These are phyloP conservation scores for Suillus paluster DNA, from an alignment of 768 basidiomycete species.

Conservation along the genomic window DNA sequence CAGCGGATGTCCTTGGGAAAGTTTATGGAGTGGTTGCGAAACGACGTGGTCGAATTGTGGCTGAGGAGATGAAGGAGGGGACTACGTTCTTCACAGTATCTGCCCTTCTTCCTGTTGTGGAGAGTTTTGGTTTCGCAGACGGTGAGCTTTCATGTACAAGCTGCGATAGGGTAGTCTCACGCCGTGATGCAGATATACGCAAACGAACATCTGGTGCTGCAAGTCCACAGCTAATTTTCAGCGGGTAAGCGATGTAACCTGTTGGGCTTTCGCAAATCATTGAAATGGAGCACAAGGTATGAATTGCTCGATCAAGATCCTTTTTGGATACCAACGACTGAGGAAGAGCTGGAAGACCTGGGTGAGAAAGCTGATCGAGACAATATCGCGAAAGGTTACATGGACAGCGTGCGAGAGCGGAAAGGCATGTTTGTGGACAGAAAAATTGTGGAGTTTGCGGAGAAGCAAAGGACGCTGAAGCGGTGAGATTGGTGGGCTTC, in stretches of 20 bases:
- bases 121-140: slow-evolving; percentile 97
- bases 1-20: slow-evolving; percentile 96
- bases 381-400: slow-evolving; percentile 92
- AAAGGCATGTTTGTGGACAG: slow-evolving; percentile 96
- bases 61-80: slow-evolving; percentile 99
- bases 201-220: slow-evolving; percentile 97
- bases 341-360: slow-evolving; percentile 95
- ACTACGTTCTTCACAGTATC: slow-evolving; percentile 93
- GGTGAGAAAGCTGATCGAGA: slow-evolving; percentile 94
- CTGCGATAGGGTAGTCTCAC: neutral
- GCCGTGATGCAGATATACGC: slow-evolving; percentile 75
- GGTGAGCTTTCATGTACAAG: slow-evolving; percentile 51
- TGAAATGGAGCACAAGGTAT: slow-evolving; percentile 56
- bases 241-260: slow-evolving; percentile 61
- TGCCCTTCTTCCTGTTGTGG: slow-evolving; percentile 91
- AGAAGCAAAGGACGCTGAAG: slow-evolving; percentile 93
- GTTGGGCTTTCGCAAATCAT: slow-evolving; percentile 5
- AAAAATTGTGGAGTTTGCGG: slow-evolving; percentile 94
- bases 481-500: slow-evolving; percentile 39
- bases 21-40: slow-evolving; percentile 95
- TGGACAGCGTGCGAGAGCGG: slow-evolving; percentile 87
- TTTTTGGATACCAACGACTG: slow-evolving; percentile 97
- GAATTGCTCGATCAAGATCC: slow-evolving; percentile 94
- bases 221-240: slow-evolving; percentile 96
- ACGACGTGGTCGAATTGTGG: slow-evolving; percentile 88